These are phyloP conservation scores for Aspergillus hiratsukae DNA, from an alignment of 2,329 filamentous ascomycete species.

Conservation along the genomic window DNA sequence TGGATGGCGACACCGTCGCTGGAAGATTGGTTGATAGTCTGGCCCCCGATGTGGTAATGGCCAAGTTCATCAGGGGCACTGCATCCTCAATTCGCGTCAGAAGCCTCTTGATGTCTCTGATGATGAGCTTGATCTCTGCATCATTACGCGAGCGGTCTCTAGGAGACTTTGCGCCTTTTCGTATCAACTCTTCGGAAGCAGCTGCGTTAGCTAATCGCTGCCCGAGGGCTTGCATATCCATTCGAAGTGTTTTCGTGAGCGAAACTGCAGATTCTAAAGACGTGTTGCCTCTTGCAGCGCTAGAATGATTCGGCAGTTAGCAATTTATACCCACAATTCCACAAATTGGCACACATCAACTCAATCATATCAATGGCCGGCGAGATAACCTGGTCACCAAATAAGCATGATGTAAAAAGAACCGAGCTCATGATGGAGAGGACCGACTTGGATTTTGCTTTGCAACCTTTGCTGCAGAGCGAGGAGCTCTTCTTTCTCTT, in stretches of 20 bases:
- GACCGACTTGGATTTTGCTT: constrained; percentile 72
- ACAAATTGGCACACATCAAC: constrained; percentile 59
- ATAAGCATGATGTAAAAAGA: constrained; percentile 4
- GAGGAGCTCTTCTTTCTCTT: constrained; percentile 66
- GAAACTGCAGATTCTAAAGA: constrained; percentile 79
- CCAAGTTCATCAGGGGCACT: constrained; percentile 85
- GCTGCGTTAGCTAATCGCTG: constrained; percentile 68
- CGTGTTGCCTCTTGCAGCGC: constrained; percentile 68
- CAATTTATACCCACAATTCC: neutral
- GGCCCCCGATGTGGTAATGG: constrained; percentile 89
- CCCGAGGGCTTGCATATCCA: constrained; percentile 77
- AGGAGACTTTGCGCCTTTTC: constrained; percentile 29
- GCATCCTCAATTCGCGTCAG: constrained; percentile 81
- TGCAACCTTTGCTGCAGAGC: constrained; percentile 69
- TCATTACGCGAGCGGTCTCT: constrained; percentile 54
- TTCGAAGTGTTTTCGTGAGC: constrained; percentile 75
- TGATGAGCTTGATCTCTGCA: constrained; percentile 63
- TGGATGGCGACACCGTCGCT: constrained; percentile 79
- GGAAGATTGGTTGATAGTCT: constrained; percentile 76
- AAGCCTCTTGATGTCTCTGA: constrained; percentile 69
- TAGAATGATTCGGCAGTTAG: constrained; percentile 18
- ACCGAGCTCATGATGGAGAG: neutral
- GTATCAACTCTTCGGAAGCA: constrained; percentile 49
- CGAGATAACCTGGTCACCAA: constrained; percentile 63
- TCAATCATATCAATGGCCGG: constrained; percentile 91